Percentiles rank a stretch among this genome's conserved stretches.
These are phyloP conservation scores for Liquidambar formosana DNA, from an alignment of 164 flowering plant species.

Conservation along the genomic window DNA sequence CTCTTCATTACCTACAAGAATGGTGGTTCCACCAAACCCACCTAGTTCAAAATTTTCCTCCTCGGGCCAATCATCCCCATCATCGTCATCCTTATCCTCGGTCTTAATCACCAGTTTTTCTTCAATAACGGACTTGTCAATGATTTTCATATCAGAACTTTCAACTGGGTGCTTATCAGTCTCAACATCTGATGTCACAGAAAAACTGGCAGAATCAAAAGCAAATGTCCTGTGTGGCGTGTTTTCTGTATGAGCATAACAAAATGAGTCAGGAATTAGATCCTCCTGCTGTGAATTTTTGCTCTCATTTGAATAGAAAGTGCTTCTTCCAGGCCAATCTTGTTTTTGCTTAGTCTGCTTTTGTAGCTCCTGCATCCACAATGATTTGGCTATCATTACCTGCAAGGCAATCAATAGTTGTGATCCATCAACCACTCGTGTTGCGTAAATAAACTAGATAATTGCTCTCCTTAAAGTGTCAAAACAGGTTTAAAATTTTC, in stretches of 20 bases:
- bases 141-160: conserved; percentile 30
- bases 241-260: conserved; percentile 22
- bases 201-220: conserved; percentile 23
- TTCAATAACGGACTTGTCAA: conserved; percentile 45
- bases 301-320: conserved; percentile 20
- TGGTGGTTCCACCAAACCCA: conserved; percentile 31
- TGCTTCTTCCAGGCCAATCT: conserved; percentile 29
- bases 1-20: conserved; percentile 61
- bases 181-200: conserved; percentile 27
- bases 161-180: conserved; percentile 40
- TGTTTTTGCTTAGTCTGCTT: conserved; percentile 38
- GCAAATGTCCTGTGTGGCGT: conserved; percentile 21
- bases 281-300: conserved; percentile 22
- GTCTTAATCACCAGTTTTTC: conserved; percentile 40
- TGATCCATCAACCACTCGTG: background rate
- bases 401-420: conserved; percentile 18
- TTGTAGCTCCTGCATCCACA: conserved; percentile 71
- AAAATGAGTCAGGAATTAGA: conserved; percentile 13
- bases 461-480: background rate
- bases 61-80: conserved; percentile 81
- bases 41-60: conserved; percentile 59
- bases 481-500: background rate
- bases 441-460: background rate
- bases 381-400: conserved; percentile 55
- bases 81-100: conserved; percentile 52